phyloP scores from a whole-genome alignment of 495 filamentous ascomycete genomes.

The Podospora sp. region DNA sequence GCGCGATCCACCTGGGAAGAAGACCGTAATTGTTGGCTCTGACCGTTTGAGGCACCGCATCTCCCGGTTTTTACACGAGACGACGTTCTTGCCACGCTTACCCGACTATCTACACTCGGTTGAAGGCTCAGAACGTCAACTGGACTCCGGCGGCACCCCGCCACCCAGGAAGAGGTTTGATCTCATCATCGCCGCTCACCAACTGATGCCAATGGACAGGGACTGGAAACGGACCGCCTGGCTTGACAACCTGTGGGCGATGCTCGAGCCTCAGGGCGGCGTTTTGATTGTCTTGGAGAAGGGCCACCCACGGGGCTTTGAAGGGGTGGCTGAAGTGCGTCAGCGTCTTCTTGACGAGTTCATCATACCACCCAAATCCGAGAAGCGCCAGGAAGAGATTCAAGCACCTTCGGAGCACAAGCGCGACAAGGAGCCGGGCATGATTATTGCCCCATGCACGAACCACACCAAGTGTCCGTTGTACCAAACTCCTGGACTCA shows the following conservation, averaged over 20 bases:
- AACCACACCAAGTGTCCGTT: conserved; percentile 89
- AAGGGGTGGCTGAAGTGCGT: conserved; percentile 83
- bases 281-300: conserved; percentile 90
- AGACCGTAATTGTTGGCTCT: conserved; percentile 54
- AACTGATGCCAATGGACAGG: conserved; percentile 70
- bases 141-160: conserved; percentile 43
- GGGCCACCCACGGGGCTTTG: conserved; percentile 87
- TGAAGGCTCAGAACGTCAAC: conserved; percentile 41
- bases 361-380: conserved; percentile 66
- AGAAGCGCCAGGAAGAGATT: conserved; percentile 33
- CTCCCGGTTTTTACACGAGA: conserved; percentile 78
- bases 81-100: conserved; percentile 86
- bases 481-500: conserved; percentile 70
- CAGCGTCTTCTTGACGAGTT: conserved; percentile 73
- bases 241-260: conserved; percentile 83
- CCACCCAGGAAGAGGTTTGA: conserved; percentile 78
- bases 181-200: conserved; percentile 85
- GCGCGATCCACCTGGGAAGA: conserved; percentile 48
- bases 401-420: conserved; percentile 30
- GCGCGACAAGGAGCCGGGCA: conserved; percentile 64
- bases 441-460: conserved; percentile 96
- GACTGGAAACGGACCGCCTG: conserved; percentile 73
- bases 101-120: conserved; percentile 81
- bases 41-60: conserved; percentile 69
- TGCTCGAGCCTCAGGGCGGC: conserved; percentile 82